Evolutionary conservation across 73 alveolate species (phyloP).

Genomic region (Paramecium pentaurelia): DNA sequence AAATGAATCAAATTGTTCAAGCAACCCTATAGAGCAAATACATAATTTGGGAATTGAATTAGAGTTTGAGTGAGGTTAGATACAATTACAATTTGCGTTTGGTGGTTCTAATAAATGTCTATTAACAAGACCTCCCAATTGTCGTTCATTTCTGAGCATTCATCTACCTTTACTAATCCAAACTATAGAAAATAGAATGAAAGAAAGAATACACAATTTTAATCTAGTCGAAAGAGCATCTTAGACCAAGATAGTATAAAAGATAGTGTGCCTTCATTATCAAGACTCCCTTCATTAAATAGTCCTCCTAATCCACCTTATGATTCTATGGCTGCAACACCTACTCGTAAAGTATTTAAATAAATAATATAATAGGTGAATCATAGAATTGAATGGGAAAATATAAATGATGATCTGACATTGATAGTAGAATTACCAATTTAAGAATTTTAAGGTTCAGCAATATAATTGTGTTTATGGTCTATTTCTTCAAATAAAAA

Average conservation of each 20-base stretch:
- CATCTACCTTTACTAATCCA: not conserved
- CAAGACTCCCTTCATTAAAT: not conserved
- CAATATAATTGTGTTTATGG: constrained; percentile 35
- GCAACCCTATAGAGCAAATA: not conserved
- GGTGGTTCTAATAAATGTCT: constrained; percentile 3
- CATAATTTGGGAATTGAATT: not conserved
- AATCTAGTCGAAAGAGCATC: not conserved
- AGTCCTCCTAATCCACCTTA: not conserved
- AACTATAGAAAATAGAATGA: not conserved
- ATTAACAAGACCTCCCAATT: not conserved
- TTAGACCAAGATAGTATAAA: not conserved
- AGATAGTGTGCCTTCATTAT: not conserved
- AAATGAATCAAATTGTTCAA: not conserved
- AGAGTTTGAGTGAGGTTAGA: not conserved
- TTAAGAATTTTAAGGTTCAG: not conserved
- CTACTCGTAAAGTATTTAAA: not conserved
- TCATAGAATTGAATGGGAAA: constrained; percentile 26
- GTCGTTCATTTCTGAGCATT: constrained; percentile 30
- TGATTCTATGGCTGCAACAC: not conserved
- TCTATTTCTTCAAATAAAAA: not conserved
- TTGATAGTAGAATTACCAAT: constrained; percentile 22
- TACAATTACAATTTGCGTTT: constrained; percentile 32
- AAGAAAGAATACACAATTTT: not conserved
- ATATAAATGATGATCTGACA: not conserved
- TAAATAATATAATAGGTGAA: not conserved